Conservation (phyloP, 2,329 filamentous ascomycete genomes). For the Dactylellina sp. region DNA sequence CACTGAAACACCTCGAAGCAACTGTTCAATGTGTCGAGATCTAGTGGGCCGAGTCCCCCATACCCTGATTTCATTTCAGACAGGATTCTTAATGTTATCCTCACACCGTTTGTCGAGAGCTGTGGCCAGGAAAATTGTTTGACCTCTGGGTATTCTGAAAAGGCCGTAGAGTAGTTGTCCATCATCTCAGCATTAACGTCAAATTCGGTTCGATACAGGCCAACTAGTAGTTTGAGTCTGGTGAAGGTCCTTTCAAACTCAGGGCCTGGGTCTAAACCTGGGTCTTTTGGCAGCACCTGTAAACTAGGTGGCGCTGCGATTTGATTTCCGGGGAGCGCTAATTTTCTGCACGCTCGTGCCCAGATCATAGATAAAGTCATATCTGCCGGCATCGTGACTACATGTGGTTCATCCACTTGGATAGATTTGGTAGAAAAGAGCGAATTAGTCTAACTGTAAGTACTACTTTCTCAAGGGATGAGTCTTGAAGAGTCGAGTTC, state of each 20-base stretch:
- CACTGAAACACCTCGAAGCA: slow-evolving; percentile 37
- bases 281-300: background rate
- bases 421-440: too few relatives aligned
- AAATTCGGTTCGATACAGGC: slow-evolving; percentile 15
- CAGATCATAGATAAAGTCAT: background rate
- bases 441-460: too few relatives aligned
- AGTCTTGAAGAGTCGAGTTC: too few relatives aligned
- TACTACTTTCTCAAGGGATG: too few relatives aligned
- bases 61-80: background rate
- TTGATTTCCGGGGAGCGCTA: background rate
- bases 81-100: slow-evolving; percentile 15
- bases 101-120: slow-evolving; percentile 15
- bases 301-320: background rate
- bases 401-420: too few relatives aligned
- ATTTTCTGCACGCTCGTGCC: background rate
- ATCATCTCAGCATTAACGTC: slow-evolving; percentile 1
- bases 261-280: background rate
- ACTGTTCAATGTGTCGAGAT: slow-evolving; percentile 4
- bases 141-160: background rate
- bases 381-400: background rate
- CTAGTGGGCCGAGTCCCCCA: background rate
- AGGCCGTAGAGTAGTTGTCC: slow-evolving; percentile 17
- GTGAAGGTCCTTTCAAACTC: background rate
- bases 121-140: slow-evolving; percentile 12
- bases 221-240: slow-evolving; percentile 12